Evolutionary conservation across 2,329 filamentous ascomycete species (phyloP), one percentile per base, ranked within the genome.

Genomic region (Fusarium sterilihyphosum): DNA sequence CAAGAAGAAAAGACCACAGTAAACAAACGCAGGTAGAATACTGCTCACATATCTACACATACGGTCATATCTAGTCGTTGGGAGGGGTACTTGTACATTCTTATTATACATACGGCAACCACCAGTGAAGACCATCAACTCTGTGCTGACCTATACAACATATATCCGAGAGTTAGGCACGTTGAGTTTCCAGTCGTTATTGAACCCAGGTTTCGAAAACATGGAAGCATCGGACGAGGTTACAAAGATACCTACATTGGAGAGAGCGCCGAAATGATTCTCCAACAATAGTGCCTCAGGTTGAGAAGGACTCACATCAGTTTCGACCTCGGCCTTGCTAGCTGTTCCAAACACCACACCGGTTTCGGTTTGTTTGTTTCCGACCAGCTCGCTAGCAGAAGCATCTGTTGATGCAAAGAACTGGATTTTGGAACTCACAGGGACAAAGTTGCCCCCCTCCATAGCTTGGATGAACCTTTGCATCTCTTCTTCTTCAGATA

Each of bases 371-470:
- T 65, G 44, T 12, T 67, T 33, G 6, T n/a, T 37, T 5, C 64
- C 65, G 6, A 66, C 54, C 26, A 72, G 67, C 78, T 73, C 53
- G 78, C 82, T 64, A 4, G 78, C 65, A 1, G 77, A 59, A 22
- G 78, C 74, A 31, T 77, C 78, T 13, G 80, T 74, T 6, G 85
- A 82, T 40, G 89, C 85, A 74, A 92, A 90, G 79, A 93, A 94
- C 78, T 92, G 89, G 26, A 96, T 87, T 54, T 83, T 88, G 20
- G 92, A 90, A 13, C 91, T 92, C 10, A 90, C 86, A 33, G 87
- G 86, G 11, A 90, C 89, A 63, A 93, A 86, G 50, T 89, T 88
- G 49, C 80, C 81, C 57, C 76, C 84, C 52, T 80, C 78, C 77
- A 90, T 85, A 16, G 85, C 85, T 52, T 84, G 82, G 73, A 90